Percentiles rank a stretch among this genome's conserved stretches.
phyloP scores from a whole-genome alignment of 768 basidiomycete genomes.

The Candolleomyces aberdarensis region DNA sequence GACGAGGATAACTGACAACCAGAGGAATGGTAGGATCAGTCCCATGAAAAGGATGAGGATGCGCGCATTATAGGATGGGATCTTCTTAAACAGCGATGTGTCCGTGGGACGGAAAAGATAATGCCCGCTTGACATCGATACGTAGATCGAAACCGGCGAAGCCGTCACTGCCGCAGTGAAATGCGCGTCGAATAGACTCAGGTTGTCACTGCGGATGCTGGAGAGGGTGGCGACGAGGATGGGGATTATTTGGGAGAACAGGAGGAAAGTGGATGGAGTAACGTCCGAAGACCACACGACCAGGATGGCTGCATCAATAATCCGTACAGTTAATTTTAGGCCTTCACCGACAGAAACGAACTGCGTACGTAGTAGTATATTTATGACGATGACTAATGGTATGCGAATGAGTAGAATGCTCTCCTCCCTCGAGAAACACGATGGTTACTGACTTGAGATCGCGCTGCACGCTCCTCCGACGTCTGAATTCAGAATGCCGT shows the following conservation, averaged over 20 bases:
- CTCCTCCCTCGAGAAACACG: too few relatives aligned
- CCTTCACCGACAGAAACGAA: neutral
- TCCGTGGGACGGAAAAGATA: neutral
- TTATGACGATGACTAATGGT: neutral
- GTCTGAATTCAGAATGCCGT: neutral
- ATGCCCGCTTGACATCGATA: neutral
- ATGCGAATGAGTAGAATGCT: neutral
- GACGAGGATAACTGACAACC: neutral
- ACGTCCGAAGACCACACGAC: neutral
- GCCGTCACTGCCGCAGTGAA: slow-evolving; percentile 16
- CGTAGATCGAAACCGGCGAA: slow-evolving; percentile 15
- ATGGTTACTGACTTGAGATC: neutral
- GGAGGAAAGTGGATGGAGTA: slow-evolving; percentile 9
- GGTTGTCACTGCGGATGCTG: slow-evolving; percentile 9
- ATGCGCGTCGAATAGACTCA: slow-evolving; percentile 19
- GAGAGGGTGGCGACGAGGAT: slow-evolving; percentile 15
- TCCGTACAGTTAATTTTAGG: too few relatives aligned
- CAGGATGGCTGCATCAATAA: neutral
- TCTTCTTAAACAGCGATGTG: neutral
- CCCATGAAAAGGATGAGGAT: neutral
- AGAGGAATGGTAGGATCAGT: neutral
- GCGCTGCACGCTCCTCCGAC: neutral
- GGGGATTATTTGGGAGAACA: slow-evolving; percentile 16
- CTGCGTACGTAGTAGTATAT: neutral
- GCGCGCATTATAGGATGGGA: neutral